These are phyloP conservation scores for Lipomyces chichibuensis DNA, from an alignment of 805 yeast species.

Conservation along the genomic window DNA sequence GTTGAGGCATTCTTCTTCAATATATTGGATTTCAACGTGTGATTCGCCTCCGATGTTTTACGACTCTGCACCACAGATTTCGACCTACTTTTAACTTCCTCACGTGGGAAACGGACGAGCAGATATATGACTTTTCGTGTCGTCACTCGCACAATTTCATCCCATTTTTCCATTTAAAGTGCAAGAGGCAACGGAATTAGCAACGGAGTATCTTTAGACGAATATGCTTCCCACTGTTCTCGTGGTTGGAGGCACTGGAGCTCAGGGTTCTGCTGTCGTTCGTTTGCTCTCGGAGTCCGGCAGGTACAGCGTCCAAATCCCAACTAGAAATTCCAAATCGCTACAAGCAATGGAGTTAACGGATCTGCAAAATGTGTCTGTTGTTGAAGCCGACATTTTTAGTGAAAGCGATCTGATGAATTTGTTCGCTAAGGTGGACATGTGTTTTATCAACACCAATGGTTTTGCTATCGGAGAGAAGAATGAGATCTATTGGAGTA, in stretches of 20 bases:
- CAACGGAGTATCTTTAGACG: neutral
- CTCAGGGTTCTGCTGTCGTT: neutral
- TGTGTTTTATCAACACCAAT: neutral
- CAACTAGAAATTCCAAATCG: neutral
- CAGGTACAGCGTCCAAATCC: neutral
- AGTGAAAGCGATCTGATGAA: neutral
- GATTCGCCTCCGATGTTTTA: neutral
- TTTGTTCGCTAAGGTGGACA: neutral
- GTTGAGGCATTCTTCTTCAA: too few relatives aligned
- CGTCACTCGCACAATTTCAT: neutral
- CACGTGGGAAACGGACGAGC: neutral
- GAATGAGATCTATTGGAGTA: conserved; percentile 2
- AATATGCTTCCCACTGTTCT: conserved; percentile 1
- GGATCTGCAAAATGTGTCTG: neutral
- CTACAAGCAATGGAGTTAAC: neutral
- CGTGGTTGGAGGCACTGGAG: neutral
- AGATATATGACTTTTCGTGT: neutral
- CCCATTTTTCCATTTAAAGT: neutral
- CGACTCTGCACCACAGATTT: neutral
- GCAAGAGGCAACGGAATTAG: neutral
- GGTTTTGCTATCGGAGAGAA: neutral
- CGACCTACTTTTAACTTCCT: neutral
- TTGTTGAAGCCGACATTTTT: conserved; percentile 1
- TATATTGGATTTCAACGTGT: neutral
- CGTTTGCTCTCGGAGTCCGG: neutral